Conservation (phyloP, 2,329 filamentous ascomycete species). For the Immersiporthe knoxdaviesiana region DNA sequence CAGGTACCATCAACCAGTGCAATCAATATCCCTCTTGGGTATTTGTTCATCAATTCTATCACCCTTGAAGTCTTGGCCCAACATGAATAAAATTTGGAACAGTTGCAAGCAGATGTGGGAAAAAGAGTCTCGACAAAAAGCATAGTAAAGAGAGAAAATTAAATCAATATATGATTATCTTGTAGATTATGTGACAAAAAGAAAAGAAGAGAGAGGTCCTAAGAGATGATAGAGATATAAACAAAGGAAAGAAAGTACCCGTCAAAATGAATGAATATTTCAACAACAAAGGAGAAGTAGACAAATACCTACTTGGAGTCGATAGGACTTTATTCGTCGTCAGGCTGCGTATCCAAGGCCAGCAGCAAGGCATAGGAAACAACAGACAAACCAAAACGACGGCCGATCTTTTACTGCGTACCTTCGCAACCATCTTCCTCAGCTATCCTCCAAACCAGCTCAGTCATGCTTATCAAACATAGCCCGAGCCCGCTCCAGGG, state of each 20-base stretch:
- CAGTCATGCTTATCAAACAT: not conserved
- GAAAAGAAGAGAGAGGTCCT: too few species aligned
- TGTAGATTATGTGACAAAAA: not conserved
- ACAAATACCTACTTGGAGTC: not conserved
- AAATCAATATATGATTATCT: not conserved
- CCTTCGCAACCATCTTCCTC: not conserved
- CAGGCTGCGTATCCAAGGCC: not conserved
- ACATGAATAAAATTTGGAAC: not conserved
- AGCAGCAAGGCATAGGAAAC: not conserved
- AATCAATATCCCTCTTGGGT: not conserved
- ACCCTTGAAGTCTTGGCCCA: not conserved
- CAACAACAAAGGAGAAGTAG: not conserved
- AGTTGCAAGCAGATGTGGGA: not conserved
- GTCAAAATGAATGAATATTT: not conserved
- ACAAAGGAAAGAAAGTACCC: not conserved
- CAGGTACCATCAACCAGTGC: too few species aligned
- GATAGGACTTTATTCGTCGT: not conserved
- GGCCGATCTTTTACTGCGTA: not conserved
- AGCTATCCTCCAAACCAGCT: not conserved
- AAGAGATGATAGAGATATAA: not conserved
- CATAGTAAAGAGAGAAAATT: not conserved
- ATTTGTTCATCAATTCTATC: not conserved
- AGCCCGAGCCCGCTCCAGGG: not conserved
- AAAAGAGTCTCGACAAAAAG: not conserved
- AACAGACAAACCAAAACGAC: not conserved